Percentiles rank a stretch among this genome's conserved stretches.
Evolutionary conservation across 2,329 filamentous ascomycete species (phyloP).

Genomic region (Pseudocercospora fuligena): DNA sequence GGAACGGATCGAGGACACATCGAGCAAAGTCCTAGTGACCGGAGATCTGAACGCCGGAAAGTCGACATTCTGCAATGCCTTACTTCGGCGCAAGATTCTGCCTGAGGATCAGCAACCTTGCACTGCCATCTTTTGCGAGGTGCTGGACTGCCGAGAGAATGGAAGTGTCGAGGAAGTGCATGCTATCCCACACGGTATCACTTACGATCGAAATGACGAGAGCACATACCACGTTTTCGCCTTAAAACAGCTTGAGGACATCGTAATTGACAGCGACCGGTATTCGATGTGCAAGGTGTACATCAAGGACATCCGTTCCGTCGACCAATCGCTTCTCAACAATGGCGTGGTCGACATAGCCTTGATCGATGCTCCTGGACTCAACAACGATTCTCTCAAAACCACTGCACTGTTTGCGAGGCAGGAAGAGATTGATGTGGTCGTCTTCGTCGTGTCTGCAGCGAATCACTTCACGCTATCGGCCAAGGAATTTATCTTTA

Average conservation of each 20-base stretch:
- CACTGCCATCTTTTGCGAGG: constrained; percentile 98
- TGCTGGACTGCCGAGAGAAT: constrained; percentile 90
- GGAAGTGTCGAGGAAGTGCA: constrained; percentile 92
- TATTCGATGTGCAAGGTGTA: constrained; percentile 98
- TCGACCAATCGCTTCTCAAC: constrained; percentile 92
- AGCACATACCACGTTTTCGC: constrained; percentile 89
- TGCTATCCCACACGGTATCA: constrained; percentile 79
- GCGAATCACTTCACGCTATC: constrained; percentile 98
- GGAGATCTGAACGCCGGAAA: constrained; percentile 97
- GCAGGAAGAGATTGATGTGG: constrained; percentile 98
- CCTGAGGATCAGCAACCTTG: constrained; percentile 98
- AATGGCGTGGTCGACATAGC: constrained; percentile 98
- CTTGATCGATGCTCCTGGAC: constrained; percentile 91
- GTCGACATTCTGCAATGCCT: constrained; percentile 98
- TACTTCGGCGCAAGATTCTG: constrained; percentile 86
- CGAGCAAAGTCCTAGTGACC: constrained; percentile 94
- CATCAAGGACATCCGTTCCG: constrained; percentile 83
- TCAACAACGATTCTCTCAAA: constrained; percentile 95
- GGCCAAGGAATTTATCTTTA: constrained; percentile 96
- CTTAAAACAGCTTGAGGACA: constrained; percentile 78
- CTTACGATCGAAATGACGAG: constrained; percentile 89
- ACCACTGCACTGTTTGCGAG: constrained; percentile 96
- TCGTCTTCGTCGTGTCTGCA: constrained; percentile 96
- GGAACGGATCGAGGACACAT: constrained; percentile 94
- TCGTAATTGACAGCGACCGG: constrained; percentile 84